Percentiles rank a stretch among this genome's conserved stretches.
Conservation (phyloP, 2,329 filamentous ascomycete genomes). For the Aspergillus sp. region DNA sequence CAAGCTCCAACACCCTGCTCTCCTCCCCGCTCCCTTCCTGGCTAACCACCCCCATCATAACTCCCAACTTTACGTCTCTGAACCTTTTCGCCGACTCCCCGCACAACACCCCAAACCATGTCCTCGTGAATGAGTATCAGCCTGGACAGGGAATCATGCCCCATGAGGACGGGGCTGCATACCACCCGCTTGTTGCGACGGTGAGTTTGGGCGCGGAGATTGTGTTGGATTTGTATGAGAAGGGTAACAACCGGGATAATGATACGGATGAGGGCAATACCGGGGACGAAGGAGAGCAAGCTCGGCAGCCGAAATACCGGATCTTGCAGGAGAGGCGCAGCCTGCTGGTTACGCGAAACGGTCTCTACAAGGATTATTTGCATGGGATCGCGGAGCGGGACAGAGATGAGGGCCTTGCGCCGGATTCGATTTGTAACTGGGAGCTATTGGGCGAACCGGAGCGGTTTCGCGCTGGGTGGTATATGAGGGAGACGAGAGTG, state of each 20-base stretch:
- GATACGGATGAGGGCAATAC: conserved; percentile 8
- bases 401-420: conserved; percentile 64
- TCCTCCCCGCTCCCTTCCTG: conserved; percentile 70
- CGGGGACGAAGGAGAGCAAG: background rate
- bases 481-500: conserved; percentile 52
- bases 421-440: conserved; percentile 58
- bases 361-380: conserved; percentile 56
- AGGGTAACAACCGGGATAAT: conserved; percentile 34
- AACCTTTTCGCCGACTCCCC: conserved; percentile 63
- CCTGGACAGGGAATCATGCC: conserved; percentile 94
- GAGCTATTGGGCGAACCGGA: conserved; percentile 47
- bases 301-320: conserved; percentile 41
- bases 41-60: conserved; percentile 68
- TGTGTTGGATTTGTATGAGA: conserved; percentile 73
- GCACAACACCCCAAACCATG: conserved; percentile 80
- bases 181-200: conserved; percentile 85
- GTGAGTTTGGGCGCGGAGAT: conserved; percentile 78
- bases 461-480: conserved; percentile 41
- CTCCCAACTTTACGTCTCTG: conserved; percentile 49
- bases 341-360: conserved; percentile 56
- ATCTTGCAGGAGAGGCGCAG: conserved; percentile 85
- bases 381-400: conserved; percentile 58
- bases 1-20: conserved; percentile 71
- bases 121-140: conserved; percentile 88
- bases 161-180: conserved; percentile 89